phyloP scores from a whole-genome alignment of 139 green algal species.

The Picochlorum sp. region DNA sequence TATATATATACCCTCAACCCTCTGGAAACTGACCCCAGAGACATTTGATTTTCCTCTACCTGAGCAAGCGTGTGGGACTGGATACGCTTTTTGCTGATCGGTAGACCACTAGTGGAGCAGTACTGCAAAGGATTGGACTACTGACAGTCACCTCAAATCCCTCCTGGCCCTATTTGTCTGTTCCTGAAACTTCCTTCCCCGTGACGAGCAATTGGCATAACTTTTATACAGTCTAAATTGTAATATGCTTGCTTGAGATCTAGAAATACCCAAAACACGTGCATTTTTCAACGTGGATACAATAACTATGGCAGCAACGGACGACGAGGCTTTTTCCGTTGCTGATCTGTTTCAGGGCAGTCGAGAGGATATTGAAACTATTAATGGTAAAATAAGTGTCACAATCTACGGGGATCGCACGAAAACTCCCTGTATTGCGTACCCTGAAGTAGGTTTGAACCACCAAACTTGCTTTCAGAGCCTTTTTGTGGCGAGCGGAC shows the following conservation, averaged over 20 bases:
- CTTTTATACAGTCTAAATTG: neutral
- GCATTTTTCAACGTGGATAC: neutral
- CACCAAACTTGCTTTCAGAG: conserved; percentile 37
- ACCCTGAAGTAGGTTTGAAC: conserved; percentile 40
- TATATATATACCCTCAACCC: too few relatives aligned
- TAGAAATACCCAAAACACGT: too few relatives aligned
- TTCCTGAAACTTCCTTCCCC: conserved; percentile 3
- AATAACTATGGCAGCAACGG: neutral
- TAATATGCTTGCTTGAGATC: too few relatives aligned
- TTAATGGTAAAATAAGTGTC: conserved; percentile 17
- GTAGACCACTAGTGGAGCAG: too few relatives aligned
- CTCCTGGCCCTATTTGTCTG: conserved; percentile 9
- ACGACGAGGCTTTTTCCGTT: conserved; percentile 1
- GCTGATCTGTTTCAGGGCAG: conserved; percentile 1
- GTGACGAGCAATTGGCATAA: neutral
- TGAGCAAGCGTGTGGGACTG: too few relatives aligned
- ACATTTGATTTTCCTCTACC: too few relatives aligned
- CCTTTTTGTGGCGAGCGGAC: conserved; percentile 18
- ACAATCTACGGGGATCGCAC: conserved; percentile 21
- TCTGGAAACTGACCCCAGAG: too few relatives aligned
- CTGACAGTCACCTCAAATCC: too few relatives aligned
- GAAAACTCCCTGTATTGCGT: conserved; percentile 31
- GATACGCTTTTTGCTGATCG: too few relatives aligned
- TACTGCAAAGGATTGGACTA: too few relatives aligned
- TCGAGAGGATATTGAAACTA: conserved; percentile 13